A percentile compares a stretch with the other conserved stretches of the same genome.
phyloP scores from a whole-genome alignment of 2,329 filamentous ascomycete species.

The Coniella lustricola region DNA sequence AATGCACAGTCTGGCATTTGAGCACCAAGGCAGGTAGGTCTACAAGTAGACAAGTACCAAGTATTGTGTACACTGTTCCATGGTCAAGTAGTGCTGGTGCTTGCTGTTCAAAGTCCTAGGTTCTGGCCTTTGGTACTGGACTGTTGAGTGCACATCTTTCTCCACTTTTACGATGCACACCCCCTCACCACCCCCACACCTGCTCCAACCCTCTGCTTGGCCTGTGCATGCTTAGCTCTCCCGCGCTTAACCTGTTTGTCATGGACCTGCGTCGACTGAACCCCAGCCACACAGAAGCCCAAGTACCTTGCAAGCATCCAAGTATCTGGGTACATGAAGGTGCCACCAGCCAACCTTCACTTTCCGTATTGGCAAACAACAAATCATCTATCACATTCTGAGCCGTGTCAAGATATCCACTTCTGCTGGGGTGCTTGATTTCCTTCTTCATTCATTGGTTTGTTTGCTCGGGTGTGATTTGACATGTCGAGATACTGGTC shows the following conservation, averaged over 20 bases:
- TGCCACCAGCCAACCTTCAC: neutral
- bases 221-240: constrained; percentile 13
- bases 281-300: neutral
- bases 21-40: too few species aligned
- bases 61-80: too few species aligned
- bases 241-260: constrained; percentile 14
- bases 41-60: neutral
- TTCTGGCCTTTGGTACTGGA: neutral
- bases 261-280: constrained; percentile 11
- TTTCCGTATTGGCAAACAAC: neutral
- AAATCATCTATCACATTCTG: neutral
- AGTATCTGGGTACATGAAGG: too few species aligned
- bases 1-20: too few species aligned
- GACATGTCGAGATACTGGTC: too few species aligned
- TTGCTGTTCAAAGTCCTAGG: neutral
- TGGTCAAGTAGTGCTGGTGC: too few species aligned
- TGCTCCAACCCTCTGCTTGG: constrained; percentile 9
- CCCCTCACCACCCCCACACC: constrained; percentile 1
- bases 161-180: neutral
- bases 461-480: too few species aligned
- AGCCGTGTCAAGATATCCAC: neutral
- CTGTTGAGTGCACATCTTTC: neutral
- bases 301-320: too few species aligned
- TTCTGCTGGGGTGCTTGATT: too few species aligned
- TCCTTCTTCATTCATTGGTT: too few species aligned